Evolutionary conservation across 257 asterid genomes (phyloP).

Genomic region (Nicotiana undulata): DNA sequence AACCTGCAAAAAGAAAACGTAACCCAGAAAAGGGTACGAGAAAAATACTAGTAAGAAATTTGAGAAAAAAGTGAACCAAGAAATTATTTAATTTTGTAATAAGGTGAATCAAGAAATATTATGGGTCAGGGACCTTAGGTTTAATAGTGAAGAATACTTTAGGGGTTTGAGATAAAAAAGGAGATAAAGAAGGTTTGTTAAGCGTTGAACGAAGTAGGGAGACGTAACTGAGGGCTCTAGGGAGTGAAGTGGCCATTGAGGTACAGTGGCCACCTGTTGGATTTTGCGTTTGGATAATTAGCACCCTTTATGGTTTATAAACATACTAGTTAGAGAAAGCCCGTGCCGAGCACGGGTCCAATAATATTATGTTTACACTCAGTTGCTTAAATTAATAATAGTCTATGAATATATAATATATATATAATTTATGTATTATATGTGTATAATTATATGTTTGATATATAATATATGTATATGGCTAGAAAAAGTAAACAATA

Average conservation of each 20-base stretch:
- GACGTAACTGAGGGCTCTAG: constrained; percentile 13
- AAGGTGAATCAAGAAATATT: background rate
- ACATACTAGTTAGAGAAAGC: too few relatives aligned
- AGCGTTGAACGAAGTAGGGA: constrained; percentile 25
- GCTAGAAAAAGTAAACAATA: too few relatives aligned
- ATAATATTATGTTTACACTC: too few relatives aligned
- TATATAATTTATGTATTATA: too few relatives aligned
- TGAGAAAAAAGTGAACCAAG: background rate
- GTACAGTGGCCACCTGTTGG: too few relatives aligned
- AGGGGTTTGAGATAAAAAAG: constrained; percentile 14
- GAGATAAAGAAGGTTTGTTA: constrained; percentile 11
- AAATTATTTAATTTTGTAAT: background rate
- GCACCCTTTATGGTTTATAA: too few relatives aligned
- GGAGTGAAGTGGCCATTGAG: constrained; percentile 27
- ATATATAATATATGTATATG: too few relatives aligned
- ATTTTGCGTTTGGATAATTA: too few relatives aligned
- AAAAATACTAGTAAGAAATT: background rate
- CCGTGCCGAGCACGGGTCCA: too few relatives aligned
- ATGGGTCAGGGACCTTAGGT: constrained; percentile 31
- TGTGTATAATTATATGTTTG: too few relatives aligned
- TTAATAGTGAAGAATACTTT: constrained; percentile 13
- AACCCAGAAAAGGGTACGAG: background rate
- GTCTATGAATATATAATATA: too few relatives aligned
- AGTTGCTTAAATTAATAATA: too few relatives aligned
- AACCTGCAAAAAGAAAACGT: constrained; percentile 31